Base-by-base conservation (phyloP, 1,284 basidiomycete genomes). In the Ustilago curta region DNA sequence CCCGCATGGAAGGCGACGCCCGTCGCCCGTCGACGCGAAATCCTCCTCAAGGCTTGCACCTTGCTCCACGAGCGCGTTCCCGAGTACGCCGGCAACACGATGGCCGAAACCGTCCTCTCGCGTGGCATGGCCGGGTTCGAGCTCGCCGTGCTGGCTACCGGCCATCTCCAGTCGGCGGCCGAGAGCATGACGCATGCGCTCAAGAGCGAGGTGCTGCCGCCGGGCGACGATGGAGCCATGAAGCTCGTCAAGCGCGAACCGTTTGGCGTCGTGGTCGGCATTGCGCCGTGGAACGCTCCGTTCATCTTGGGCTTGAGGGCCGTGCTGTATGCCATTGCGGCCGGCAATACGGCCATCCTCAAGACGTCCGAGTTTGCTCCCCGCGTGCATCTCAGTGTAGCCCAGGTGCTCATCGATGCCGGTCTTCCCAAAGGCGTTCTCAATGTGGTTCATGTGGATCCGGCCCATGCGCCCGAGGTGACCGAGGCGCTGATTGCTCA, bases 271-370 rank as follows among this genome's bases (percentile, higher is more conserved):
- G 70, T 77, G 7, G 39, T 75, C 3, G 71, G 65, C 11, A 75
- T 73, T 23, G 72, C 75, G 2, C 68, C 84, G 14, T 84, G 84
- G 82, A 84, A 83, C 31, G 82, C 80, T 1, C 83, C 84, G 3
- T 65, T 82, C n/a, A 74, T 79, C 3, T 78, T 86, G 9, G 78
- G 69, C 3, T 69, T 82, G 35, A 86, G 90, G 14, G 88, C 89
- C 0, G 85, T 89, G 40, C 85, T 87, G 4, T 85, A 88, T 11
- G 89, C 90, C 0, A 85, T 91, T 23, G 85, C 90, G 4, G 89
- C 89, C 32, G 90, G 90, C 3, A 91, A 91, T 83, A 90, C 90
- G 0, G 88, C 90, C 3, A 87, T 92, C 1, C 76, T 91, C 40
- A 90, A 90, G 76, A 87, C 88, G 8, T 90, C 89, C 0, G 90